These are phyloP conservation scores for Blastomyces emzantsi DNA, from an alignment of 2,329 filamentous ascomycete genomes.

Conservation along the genomic window DNA sequence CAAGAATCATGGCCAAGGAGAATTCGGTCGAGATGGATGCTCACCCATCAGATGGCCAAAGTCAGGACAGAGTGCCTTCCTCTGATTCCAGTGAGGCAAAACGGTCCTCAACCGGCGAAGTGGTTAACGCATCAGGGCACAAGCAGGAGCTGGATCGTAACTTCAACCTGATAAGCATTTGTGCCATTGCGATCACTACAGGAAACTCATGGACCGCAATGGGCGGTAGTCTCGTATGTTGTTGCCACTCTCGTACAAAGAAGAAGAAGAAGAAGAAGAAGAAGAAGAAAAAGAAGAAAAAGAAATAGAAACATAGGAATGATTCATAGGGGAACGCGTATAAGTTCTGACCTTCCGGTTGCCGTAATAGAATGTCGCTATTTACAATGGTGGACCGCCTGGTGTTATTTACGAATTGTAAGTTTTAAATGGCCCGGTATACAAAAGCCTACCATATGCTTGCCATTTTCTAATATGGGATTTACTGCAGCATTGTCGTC, in stretches of 20 bases:
- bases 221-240: slow-evolving; percentile 51
- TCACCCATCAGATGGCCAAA: neutral
- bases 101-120: slow-evolving; percentile 28
- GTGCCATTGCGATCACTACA: slow-evolving; percentile 52
- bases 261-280: neutral
- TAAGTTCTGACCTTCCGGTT: slow-evolving; percentile 11
- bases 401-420: slow-evolving; percentile 55
- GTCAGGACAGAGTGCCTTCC: slow-evolving; percentile 11
- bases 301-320: neutral
- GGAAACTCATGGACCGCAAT: slow-evolving; percentile 58
- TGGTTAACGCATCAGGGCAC: slow-evolving; percentile 57
- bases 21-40: slow-evolving; percentile 4
- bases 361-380: slow-evolving; percentile 37
- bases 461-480: slow-evolving; percentile 15
- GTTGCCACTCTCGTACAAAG: slow-evolving; percentile 22
- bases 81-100: slow-evolving; percentile 18
- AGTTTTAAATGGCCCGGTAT: slow-evolving; percentile 5
- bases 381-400: slow-evolving; percentile 54
- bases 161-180: slow-evolving; percentile 52
- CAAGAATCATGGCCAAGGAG: neutral
- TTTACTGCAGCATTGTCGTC: slow-evolving; percentile 31
- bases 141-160: slow-evolving; percentile 55
- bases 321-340: neutral
- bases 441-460: neutral
- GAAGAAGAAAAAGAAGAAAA: neutral